These are phyloP conservation scores for Spergularia azorica DNA, from an alignment of 179 eudicot genomes.

Conservation along the genomic window DNA sequence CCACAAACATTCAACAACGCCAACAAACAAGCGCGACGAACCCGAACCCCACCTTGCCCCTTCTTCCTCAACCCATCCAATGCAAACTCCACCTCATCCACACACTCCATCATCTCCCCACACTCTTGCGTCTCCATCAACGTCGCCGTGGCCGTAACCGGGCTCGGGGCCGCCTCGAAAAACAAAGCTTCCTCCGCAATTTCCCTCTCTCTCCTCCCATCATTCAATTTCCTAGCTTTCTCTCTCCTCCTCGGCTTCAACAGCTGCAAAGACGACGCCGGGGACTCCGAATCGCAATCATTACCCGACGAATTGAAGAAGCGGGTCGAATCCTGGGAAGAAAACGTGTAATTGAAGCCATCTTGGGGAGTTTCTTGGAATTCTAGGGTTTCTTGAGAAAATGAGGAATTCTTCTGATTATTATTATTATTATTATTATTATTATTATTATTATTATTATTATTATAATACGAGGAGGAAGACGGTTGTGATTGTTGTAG, in stretches of 20 bases:
- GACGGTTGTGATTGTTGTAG: conserved; percentile 12
- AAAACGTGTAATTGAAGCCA: conserved; percentile 46
- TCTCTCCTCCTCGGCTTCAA: conserved; percentile 31
- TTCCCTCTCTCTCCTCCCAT: conserved; percentile 34
- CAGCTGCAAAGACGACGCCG: conserved; percentile 42
- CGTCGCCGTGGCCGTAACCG: conserved; percentile 41
- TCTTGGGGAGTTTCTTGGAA: conserved; percentile 48
- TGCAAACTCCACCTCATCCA: conserved; percentile 89
- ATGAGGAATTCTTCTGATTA: conserved; percentile 16
- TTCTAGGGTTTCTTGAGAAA: conserved; percentile 34
- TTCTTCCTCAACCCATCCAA: conserved; percentile 78
- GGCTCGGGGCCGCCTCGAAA: not conserved
- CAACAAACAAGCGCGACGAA: conserved; percentile 74
- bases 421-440: too few species aligned
- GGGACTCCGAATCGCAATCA: conserved; percentile 24
- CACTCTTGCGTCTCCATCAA: conserved; percentile 95
- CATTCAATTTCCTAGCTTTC: conserved; percentile 45
- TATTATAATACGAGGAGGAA: conserved; percentile 10
- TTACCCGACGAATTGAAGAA: conserved; percentile 28
- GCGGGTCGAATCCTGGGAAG: conserved; percentile 67
- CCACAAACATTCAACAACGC: conserved; percentile 68
- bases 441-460: too few species aligned
- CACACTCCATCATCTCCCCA: conserved; percentile 97
- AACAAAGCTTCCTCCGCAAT: not conserved
- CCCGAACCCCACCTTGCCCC: conserved; percentile 41